Percentiles rank a stretch among this genome's conserved stretches.
phyloP scores from a whole-genome alignment of 306 rosid species.

The Fragaria iinumae region DNA sequence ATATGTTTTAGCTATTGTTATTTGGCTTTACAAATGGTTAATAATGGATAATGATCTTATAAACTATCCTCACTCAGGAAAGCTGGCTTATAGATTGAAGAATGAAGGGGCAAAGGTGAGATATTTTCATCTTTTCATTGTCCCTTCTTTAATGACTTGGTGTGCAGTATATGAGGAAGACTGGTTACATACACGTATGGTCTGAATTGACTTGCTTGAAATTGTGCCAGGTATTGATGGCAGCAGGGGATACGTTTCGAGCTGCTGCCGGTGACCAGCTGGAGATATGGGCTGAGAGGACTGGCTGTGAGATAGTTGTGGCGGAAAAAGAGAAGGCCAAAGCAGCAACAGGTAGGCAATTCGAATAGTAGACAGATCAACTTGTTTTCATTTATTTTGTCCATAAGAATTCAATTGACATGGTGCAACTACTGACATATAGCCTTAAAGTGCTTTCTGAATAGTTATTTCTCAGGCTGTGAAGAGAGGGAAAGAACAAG shows the following conservation, averaged over 20 bases:
- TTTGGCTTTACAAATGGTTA: neutral
- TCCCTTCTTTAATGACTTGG: neutral
- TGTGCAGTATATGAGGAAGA: neutral
- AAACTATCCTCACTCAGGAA: slow-evolving; percentile 59
- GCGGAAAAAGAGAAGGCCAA: slow-evolving; percentile 83
- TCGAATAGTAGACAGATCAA: slow-evolving; percentile 1
- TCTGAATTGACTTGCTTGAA: slow-evolving; percentile 22
- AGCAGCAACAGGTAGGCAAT: slow-evolving; percentile 69
- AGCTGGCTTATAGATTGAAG: slow-evolving; percentile 88
- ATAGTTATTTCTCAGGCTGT: slow-evolving; percentile 95
- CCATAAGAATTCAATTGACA: slow-evolving; percentile 3
- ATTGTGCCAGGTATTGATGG: slow-evolving; percentile 73
- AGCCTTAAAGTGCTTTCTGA: slow-evolving; percentile 47
- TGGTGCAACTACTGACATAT: slow-evolving; percentile 35
- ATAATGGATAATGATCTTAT: slow-evolving; percentile 27
- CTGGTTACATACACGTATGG: neutral
- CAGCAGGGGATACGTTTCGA: slow-evolving; percentile 98
- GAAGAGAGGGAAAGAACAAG: slow-evolving; percentile 76
- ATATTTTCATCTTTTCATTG: slow-evolving; percentile 24
- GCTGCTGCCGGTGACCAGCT: slow-evolving; percentile 99
- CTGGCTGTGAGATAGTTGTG: slow-evolving; percentile 86
- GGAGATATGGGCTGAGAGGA: slow-evolving; percentile 98
- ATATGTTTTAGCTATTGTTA: neutral
- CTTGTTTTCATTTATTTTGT: slow-evolving; percentile 16
- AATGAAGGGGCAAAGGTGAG: slow-evolving; percentile 90